Evolutionary conservation across 164 flowering plant genomes (phyloP).

Genomic region (Aristolochia contorta): DNA sequence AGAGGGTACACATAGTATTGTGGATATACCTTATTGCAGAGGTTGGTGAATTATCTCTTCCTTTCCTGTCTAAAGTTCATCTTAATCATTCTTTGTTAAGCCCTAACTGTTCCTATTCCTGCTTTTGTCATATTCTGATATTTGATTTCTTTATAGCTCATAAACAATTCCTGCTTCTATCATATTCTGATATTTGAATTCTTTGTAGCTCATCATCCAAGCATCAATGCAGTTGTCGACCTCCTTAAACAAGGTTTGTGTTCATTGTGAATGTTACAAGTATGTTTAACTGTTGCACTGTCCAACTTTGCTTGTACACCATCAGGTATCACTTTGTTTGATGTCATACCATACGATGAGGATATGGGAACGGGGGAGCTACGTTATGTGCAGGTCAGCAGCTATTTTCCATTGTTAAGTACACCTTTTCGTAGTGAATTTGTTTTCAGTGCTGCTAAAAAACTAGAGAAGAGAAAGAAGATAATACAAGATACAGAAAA

Average conservation of each 20-base stretch:
- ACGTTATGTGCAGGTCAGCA: conserved; percentile 79
- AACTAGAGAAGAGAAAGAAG: too few relatives aligned
- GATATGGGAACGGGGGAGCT: conserved; percentile 76
- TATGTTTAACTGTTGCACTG: not conserved
- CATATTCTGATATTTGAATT: too few relatives aligned
- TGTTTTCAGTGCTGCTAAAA: not conserved
- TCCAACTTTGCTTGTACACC: not conserved
- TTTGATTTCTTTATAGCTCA: too few relatives aligned
- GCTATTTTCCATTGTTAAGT: too few relatives aligned
- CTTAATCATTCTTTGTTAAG: not conserved
- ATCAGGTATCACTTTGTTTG: conserved; percentile 54
- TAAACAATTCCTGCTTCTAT: too few relatives aligned
- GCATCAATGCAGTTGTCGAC: conserved; percentile 77
- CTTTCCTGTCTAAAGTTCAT: not conserved
- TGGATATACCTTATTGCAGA: conserved; percentile 81
- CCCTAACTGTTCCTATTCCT: not conserved
- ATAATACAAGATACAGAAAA: too few relatives aligned
- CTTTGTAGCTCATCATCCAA: conserved; percentile 90
- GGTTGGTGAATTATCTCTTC: conserved; percentile 29
- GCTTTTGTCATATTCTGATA: not conserved
- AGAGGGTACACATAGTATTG: conserved; percentile 81
- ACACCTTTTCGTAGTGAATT: not conserved
- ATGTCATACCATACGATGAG: conserved; percentile 77
- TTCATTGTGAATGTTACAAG: not conserved
- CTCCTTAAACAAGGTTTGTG: conserved; percentile 54